Evolutionary conservation across 768 basidiomycete species (phyloP).

Genomic region (Suillus brevipes): DNA sequence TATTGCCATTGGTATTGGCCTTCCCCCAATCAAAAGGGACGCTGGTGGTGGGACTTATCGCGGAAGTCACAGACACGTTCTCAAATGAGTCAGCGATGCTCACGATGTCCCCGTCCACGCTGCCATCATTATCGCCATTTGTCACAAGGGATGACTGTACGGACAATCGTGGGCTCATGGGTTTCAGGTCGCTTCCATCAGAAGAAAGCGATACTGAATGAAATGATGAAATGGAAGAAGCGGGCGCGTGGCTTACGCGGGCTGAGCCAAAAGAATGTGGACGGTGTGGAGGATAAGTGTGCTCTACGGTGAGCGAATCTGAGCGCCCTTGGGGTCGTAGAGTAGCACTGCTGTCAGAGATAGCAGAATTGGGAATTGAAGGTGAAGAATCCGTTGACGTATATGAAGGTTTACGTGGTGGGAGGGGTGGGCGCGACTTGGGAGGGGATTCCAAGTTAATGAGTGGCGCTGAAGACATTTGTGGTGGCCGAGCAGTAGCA

Average conservation of each 20-base stretch:
- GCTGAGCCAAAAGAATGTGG: slow-evolving; percentile 34
- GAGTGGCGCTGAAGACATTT: slow-evolving; percentile 39
- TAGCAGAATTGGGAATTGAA: slow-evolving; percentile 24
- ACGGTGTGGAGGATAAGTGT: slow-evolving; percentile 55
- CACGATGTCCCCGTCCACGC: slow-evolving; percentile 47
- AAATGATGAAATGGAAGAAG: slow-evolving; percentile 79
- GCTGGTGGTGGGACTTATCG: slow-evolving; percentile 53
- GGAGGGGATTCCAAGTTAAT: slow-evolving; percentile 58
- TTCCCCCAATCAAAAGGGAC: slow-evolving; percentile 53
- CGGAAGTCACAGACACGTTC: slow-evolving; percentile 56
- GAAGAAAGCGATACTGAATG: slow-evolving; percentile 82
- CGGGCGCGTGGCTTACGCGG: slow-evolving; percentile 51
- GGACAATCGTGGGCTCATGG: slow-evolving; percentile 4
- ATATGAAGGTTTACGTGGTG: slow-evolving; percentile 64
- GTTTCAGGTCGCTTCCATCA: slow-evolving; percentile 41
- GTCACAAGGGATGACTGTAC: slow-evolving; percentile 42
- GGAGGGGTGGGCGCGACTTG: slow-evolving; percentile 56
- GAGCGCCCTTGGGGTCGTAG: slow-evolving; percentile 36
- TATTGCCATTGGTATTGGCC: slow-evolving; percentile 37
- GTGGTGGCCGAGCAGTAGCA: not conserved
- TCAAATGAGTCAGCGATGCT: slow-evolving; percentile 77
- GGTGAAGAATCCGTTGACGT: slow-evolving; percentile 44
- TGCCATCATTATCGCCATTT: slow-evolving; percentile 38
- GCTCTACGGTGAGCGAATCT: slow-evolving; percentile 57
- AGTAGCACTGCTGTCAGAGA: slow-evolving; percentile 18